These are phyloP conservation scores for Blastocystis sp. DNA, from an alignment of 352 stramenopile species.

Conservation along the genomic window DNA sequence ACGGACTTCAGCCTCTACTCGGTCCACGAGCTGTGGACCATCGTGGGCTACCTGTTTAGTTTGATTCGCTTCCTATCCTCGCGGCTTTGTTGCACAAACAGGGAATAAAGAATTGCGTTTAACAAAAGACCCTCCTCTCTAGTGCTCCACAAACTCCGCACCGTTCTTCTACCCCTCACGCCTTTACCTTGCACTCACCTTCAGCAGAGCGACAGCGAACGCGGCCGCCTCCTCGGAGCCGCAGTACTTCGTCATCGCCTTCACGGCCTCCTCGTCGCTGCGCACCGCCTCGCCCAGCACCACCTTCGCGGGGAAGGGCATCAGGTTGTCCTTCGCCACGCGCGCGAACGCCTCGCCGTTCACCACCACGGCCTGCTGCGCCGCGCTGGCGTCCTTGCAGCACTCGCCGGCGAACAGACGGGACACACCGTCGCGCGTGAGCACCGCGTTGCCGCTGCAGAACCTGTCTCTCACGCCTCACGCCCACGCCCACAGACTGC, in stretches of 20 bases:
- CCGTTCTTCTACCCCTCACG: background rate
- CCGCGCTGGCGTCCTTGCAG: background rate
- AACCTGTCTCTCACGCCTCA: background rate
- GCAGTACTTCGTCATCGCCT: slow-evolving; percentile 22
- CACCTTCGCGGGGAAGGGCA: slow-evolving; percentile 37
- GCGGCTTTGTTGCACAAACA: background rate
- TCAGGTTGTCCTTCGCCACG: slow-evolving; percentile 33
- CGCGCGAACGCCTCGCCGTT: slow-evolving; percentile 34
- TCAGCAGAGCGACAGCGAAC: slow-evolving; percentile 33
- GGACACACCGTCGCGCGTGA: slow-evolving; percentile 46
- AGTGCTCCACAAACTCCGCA: background rate
- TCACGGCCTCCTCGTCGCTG: slow-evolving; percentile 6
- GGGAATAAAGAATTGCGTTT: background rate
- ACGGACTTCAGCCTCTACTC: slow-evolving; percentile 39
- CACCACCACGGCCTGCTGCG: slow-evolving; percentile 5
- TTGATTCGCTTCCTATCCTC: background rate
- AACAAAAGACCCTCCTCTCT: background rate
- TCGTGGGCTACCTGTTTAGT: slow-evolving; percentile 23
- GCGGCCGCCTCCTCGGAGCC: slow-evolving; percentile 15
- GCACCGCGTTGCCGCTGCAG: slow-evolving; percentile 51
- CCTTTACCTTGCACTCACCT: background rate
- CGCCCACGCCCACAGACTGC: background rate
- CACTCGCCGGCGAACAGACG: slow-evolving; percentile 46
- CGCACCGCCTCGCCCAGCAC: slow-evolving; percentile 11
- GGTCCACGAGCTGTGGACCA: slow-evolving; percentile 20